These are phyloP conservation scores for Cyclotella cryptica DNA, from an alignment of 108 stramenopile species.

Conservation along the genomic window DNA sequence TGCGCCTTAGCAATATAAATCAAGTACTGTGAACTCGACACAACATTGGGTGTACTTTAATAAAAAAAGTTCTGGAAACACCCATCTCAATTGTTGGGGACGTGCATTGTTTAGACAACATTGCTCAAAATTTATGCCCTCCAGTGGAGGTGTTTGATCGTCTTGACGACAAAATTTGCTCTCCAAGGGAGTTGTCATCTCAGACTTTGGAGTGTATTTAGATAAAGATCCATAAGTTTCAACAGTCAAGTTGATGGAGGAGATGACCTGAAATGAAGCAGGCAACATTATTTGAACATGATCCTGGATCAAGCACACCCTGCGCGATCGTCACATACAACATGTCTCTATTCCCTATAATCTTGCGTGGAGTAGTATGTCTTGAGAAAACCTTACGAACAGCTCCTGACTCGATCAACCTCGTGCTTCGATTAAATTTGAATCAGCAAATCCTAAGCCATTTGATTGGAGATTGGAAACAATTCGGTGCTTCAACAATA, in stretches of 20 bases:
- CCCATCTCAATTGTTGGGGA: background rate
- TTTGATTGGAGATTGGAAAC: too few species aligned
- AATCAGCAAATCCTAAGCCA: too few species aligned
- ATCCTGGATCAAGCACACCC: background rate
- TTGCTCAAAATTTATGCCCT: background rate
- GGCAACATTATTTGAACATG: background rate
- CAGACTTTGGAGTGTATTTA: background rate
- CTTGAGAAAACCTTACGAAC: background rate
- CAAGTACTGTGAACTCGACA: too few species aligned
- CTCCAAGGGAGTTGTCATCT: background rate
- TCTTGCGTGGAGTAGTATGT: constrained; percentile 9
- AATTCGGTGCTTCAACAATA: too few species aligned
- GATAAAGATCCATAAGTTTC: too few species aligned
- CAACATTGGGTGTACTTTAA: too few species aligned
- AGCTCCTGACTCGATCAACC: constrained; percentile 12
- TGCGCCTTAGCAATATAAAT: too few species aligned
- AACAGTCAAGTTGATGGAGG: background rate
- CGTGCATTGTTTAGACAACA: background rate
- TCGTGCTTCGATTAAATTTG: background rate
- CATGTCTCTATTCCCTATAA: background rate
- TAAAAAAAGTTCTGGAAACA: constrained; percentile 1
- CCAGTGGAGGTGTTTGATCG: constrained; percentile 3
- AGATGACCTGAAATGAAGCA: background rate
- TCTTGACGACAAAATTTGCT: background rate
- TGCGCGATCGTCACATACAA: background rate